phyloP scores from a whole-genome alignment of 495 filamentous ascomycete species.

The Aspergillus sclerotiicarbonarius region DNA sequence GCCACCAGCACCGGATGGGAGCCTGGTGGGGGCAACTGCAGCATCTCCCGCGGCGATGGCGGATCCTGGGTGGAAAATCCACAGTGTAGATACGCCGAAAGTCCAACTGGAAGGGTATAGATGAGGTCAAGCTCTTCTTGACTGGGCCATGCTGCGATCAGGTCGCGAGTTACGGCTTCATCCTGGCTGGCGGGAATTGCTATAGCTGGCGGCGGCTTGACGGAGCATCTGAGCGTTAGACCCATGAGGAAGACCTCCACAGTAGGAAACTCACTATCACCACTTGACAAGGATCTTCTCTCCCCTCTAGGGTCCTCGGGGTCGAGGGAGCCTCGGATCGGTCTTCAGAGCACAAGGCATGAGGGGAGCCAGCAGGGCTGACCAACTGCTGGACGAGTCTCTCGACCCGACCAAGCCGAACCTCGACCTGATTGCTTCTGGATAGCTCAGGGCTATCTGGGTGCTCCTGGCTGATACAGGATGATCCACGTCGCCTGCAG shows the following conservation, averaged over 20 bases:
- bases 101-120: conserved; percentile 23
- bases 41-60: conserved; percentile 26
- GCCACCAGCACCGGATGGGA: conserved; percentile 48
- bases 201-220: background rate
- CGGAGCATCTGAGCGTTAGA: no score
- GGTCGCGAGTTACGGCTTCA: conserved; percentile 21
- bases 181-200: conserved; percentile 9
- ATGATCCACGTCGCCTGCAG: conserved; percentile 33
- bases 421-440: conserved; percentile 16
- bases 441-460: conserved; percentile 18
- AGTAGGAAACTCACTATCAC: no score
- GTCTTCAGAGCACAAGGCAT: background rate
- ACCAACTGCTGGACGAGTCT: conserved; percentile 27
- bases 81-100: conserved; percentile 26
- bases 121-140: conserved; percentile 36
- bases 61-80: conserved; percentile 21
- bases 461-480: conserved; percentile 44
- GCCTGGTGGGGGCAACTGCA: conserved; percentile 31
- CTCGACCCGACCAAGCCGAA: conserved; percentile 30
- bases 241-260: no score
- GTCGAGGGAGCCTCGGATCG: background rate
- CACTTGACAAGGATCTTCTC: background rate
- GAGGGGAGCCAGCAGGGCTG: conserved; percentile 1
- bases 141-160: conserved; percentile 39
- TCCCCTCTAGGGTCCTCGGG: background rate